A percentile compares a stretch with the other conserved stretches of the same genome.
Conservation (phyloP, 2,329 filamentous ascomycete species). For the Tolypocladium album region DNA sequence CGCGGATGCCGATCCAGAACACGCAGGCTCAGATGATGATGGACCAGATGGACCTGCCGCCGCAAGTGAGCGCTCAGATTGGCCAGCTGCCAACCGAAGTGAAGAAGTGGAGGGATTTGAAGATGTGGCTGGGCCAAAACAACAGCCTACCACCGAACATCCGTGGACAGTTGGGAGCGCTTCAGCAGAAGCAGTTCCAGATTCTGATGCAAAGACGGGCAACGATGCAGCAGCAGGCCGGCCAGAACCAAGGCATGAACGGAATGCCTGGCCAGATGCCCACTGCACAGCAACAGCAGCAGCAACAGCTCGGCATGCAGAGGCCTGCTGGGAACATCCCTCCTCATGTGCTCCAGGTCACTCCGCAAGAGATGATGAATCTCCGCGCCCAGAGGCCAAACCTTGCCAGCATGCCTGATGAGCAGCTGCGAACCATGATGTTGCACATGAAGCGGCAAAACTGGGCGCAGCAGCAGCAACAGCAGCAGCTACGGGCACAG, state of each 20-base stretch:
- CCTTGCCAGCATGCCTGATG: constrained; percentile 18
- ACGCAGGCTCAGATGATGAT: constrained; percentile 28
- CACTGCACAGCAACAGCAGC: constrained; percentile 12
- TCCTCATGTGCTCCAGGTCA: constrained; percentile 20
- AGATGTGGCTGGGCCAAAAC: constrained; percentile 28
- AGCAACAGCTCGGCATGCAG: constrained; percentile 12
- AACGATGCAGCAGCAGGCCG: constrained; percentile 16
- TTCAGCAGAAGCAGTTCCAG: constrained; percentile 31
- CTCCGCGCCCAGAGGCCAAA: constrained; percentile 14
- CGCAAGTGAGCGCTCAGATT: constrained; percentile 19
- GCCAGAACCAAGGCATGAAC: constrained; percentile 18
- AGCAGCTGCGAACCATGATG: constrained; percentile 20
- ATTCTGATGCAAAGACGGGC: constrained; percentile 18
- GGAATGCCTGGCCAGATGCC: constrained; percentile 14
- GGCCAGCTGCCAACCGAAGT: constrained; percentile 27
- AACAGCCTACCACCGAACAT: constrained; percentile 19
- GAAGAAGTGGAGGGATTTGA: constrained; percentile 39
- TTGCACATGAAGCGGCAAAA: constrained; percentile 20
- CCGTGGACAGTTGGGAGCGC: constrained; percentile 18
- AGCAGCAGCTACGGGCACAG: constrained; percentile 10
- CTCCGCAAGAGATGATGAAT: constrained; percentile 21
- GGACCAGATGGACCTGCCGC: constrained; percentile 37
- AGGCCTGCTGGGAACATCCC: constrained; percentile 15
- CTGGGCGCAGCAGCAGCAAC: constrained; percentile 19
- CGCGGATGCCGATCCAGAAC: constrained; percentile 13